Evolutionary conservation across 371 early-diverging fungal species (phyloP).

Genomic region (Syncephalastrum monosporum): DNA sequence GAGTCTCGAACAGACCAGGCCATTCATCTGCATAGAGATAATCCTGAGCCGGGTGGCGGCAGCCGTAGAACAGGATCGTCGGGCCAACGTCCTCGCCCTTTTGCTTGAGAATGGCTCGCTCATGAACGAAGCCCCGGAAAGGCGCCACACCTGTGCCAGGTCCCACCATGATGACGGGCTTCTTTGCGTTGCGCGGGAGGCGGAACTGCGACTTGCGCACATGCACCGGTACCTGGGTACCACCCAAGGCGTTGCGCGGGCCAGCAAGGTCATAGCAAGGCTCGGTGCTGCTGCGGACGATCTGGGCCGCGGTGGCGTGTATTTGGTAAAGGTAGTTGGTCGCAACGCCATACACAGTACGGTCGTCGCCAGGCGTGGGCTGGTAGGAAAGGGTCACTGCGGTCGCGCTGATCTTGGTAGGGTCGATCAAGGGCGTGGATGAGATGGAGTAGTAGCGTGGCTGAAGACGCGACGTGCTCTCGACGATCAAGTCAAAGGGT

Average conservation of each 20-base stretch:
- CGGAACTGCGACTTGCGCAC: conserved; percentile 88
- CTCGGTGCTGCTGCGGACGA: conserved; percentile 12
- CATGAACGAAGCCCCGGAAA: conserved; percentile 93
- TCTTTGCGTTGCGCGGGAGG: conserved; percentile 73
- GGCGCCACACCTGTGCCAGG: conserved; percentile 99
- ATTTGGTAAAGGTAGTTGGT: conserved; percentile 70
- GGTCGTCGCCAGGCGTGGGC: conserved; percentile 45
- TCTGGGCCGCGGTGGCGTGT: conserved; percentile 36
- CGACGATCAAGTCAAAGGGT: conserved; percentile 75
- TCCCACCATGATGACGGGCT: conserved; percentile 94
- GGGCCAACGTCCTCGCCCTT: conserved; percentile 71
- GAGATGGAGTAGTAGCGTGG: conserved; percentile 96
- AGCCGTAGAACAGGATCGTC: conserved; percentile 91
- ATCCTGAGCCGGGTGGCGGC: conserved; percentile 81
- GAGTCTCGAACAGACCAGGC: conserved; percentile 55
- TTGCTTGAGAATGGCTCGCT: conserved; percentile 69
- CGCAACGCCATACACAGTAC: conserved; percentile 70
- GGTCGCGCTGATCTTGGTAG: conserved; percentile 77
- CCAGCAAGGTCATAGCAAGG: conserved; percentile 48
- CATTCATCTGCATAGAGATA: conserved; percentile 89
- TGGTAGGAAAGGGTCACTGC: conserved; percentile 86
- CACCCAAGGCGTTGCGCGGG: conserved; percentile 37
- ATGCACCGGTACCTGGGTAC: conserved; percentile 70
- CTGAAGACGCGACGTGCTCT: conserved; percentile 78
- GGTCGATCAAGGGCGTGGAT: conserved; percentile 72